Evolutionary conservation across 2,329 filamentous ascomycete genomes (phyloP).

Genomic region (Reticulascus tulasneorum): DNA sequence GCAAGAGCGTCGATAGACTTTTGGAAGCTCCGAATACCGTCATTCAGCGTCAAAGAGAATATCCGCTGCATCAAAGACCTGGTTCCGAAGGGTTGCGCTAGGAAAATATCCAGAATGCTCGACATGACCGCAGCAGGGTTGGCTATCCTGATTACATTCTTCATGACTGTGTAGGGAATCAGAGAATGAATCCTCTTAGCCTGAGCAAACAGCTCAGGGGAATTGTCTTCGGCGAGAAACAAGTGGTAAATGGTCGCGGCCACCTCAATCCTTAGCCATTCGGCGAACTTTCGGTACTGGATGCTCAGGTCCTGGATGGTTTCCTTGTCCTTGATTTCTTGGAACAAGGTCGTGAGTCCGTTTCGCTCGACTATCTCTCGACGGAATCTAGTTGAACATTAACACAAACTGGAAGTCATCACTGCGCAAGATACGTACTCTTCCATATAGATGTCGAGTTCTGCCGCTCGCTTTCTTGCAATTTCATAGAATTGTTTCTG

Average conservation of each 20-base stretch:
- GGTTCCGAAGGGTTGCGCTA: slow-evolving; percentile 90
- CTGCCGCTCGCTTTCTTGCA: slow-evolving; percentile 80
- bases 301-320: slow-evolving; percentile 84
- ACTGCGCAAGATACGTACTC: slow-evolving; percentile 43
- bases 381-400: slow-evolving; percentile 47
- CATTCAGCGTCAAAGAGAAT: slow-evolving; percentile 84
- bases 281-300: slow-evolving; percentile 96
- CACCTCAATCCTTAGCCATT: slow-evolving; percentile 96
- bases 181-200: slow-evolving; percentile 91
- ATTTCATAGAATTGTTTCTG: slow-evolving; percentile 95
- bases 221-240: slow-evolving; percentile 97
- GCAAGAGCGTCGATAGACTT: slow-evolving; percentile 77
- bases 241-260: slow-evolving; percentile 95
- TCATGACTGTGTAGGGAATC: slow-evolving; percentile 87
- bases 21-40: slow-evolving; percentile 84
- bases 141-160: slow-evolving; percentile 94
- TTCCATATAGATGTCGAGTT: slow-evolving; percentile 98
- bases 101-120: slow-evolving; percentile 88
- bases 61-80: slow-evolving; percentile 91
- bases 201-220: slow-evolving; percentile 91
- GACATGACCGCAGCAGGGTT: slow-evolving; percentile 97
- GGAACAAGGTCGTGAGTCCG: slow-evolving; percentile 86
- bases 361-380: slow-evolving; percentile 67
- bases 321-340: slow-evolving; percentile 87
- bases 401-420: slow-evolving; percentile 14